phyloP scores from a whole-genome alignment of 208 protist species.

The Leishmania guyanensis region DNA sequence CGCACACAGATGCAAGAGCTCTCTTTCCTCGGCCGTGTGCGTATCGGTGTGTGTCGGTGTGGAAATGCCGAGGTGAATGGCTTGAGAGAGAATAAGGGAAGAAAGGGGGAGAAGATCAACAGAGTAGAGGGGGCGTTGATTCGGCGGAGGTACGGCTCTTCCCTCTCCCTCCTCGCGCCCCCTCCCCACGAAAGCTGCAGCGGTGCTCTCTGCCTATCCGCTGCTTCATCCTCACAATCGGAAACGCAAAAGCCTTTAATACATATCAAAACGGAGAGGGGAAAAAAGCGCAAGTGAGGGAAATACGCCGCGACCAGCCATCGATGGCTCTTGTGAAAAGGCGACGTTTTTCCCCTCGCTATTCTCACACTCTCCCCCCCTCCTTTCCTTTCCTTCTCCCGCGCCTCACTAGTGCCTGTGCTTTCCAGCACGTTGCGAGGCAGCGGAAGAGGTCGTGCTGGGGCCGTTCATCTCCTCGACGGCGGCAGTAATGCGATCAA shows the following conservation, averaged over 20 bases:
- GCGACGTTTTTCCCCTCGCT: not conserved
- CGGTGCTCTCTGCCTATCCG: not conserved
- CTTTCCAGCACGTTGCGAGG: slow-evolving; percentile 7
- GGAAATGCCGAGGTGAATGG: not conserved
- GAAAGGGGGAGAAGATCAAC: slow-evolving; percentile 5
- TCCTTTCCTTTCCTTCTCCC: not conserved
- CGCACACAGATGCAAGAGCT: not conserved
- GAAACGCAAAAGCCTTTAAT: not conserved
- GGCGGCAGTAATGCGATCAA: slow-evolving; percentile 42
- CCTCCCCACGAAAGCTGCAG: not conserved
- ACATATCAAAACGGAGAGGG: not conserved
- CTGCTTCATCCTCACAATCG: not conserved
- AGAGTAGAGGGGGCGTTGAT: not conserved
- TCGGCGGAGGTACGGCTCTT: not conserved
- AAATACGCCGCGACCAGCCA: not conserved
- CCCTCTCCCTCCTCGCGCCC: not conserved
- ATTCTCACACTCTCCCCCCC: not conserved
- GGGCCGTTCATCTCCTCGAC: slow-evolving; percentile 21
- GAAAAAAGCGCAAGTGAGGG: not conserved
- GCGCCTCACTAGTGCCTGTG: slow-evolving; percentile 6
- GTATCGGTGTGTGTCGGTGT: not conserved
- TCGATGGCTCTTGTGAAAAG: not conserved
- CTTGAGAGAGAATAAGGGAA: slow-evolving; percentile 12
- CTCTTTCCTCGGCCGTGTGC: not conserved
- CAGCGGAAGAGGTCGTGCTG: slow-evolving; percentile 9